These are phyloP conservation scores for Wallacemonas collosoma DNA, from an alignment of 208 protist genomes.

Conservation along the genomic window DNA sequence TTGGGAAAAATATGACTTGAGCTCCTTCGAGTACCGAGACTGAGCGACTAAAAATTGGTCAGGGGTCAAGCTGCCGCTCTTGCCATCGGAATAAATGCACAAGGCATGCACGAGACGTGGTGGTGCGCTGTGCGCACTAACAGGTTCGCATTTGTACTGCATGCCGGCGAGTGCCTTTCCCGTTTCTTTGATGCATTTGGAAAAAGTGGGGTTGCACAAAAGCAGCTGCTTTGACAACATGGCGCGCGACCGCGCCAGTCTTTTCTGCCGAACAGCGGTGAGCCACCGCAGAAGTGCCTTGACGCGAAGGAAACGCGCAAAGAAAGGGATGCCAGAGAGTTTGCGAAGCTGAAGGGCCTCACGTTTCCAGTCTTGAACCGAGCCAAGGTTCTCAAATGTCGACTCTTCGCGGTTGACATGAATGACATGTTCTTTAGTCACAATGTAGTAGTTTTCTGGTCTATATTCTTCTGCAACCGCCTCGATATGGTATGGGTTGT, in stretches of 20 bases:
- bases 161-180: conserved; percentile 5
- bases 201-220: conserved; percentile 41
- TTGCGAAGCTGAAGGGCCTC: conserved; percentile 54
- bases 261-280: conserved; percentile 24
- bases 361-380: conserved; percentile 55
- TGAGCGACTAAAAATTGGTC: conserved; percentile 40
- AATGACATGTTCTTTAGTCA: conserved; percentile 68
- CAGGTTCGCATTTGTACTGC: background rate
- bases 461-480: conserved; percentile 63
- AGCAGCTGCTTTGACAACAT: conserved; percentile 52
- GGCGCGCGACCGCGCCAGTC: conserved; percentile 31
- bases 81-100: conserved; percentile 19
- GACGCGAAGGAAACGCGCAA: conserved; percentile 49
- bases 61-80: conserved; percentile 21
- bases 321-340: conserved; percentile 62
- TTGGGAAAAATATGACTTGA: conserved; percentile 62
- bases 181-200: background rate
- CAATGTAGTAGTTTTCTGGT: conserved; percentile 82
- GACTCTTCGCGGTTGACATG: conserved; percentile 60
- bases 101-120: conserved; percentile 13
- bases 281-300: conserved; percentile 56
- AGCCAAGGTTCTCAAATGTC: conserved; percentile 42
- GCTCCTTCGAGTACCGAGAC: conserved; percentile 31
- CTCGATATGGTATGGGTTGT: conserved; percentile 84
- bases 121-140: background rate